phyloP scores from a whole-genome alignment of 108 stramenopile genomes.

The Stephanodiscus triporus region DNA sequence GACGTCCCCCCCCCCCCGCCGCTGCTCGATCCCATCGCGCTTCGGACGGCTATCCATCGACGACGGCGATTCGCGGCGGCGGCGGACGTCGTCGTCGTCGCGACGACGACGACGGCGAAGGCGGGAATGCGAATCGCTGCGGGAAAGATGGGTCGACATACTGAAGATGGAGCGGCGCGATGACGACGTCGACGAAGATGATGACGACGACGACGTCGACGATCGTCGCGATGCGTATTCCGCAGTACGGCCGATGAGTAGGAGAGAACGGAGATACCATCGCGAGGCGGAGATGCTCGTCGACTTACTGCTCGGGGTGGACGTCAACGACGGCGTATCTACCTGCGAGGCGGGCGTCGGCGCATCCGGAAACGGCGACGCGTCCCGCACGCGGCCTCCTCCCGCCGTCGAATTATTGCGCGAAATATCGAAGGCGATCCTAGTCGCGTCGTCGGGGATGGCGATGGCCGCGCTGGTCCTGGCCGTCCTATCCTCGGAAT shows the following conservation, averaged over 20 bases:
- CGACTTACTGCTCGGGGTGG: conserved; percentile 33
- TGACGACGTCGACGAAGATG: background rate
- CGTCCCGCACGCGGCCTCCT: background rate
- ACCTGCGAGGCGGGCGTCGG: background rate
- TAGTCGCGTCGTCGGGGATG: conserved; percentile 29
- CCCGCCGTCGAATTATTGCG: background rate
- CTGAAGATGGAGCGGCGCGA: no score
- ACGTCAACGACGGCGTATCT: background rate
- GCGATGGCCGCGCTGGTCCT: conserved; percentile 10
- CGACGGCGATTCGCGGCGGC: no score
- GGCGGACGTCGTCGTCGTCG: no score
- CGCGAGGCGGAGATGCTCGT: conserved; percentile 20
- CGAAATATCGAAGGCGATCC: conserved; percentile 16
- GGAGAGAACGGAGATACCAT: background rate
- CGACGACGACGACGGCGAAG: no score
- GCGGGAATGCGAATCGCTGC: background rate
- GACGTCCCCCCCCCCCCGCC: no score
- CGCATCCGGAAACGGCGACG: background rate
- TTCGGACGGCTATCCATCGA: no score
- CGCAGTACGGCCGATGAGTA: background rate
- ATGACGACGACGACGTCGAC: background rate
- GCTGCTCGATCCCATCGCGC: no score
- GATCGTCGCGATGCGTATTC: background rate
- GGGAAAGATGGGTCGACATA: no score
- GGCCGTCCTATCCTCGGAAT: conserved; percentile 2